Evolutionary conservation across 2,329 filamentous ascomycete genomes (phyloP).

Genomic region (Pestalotiopsis sp.): DNA sequence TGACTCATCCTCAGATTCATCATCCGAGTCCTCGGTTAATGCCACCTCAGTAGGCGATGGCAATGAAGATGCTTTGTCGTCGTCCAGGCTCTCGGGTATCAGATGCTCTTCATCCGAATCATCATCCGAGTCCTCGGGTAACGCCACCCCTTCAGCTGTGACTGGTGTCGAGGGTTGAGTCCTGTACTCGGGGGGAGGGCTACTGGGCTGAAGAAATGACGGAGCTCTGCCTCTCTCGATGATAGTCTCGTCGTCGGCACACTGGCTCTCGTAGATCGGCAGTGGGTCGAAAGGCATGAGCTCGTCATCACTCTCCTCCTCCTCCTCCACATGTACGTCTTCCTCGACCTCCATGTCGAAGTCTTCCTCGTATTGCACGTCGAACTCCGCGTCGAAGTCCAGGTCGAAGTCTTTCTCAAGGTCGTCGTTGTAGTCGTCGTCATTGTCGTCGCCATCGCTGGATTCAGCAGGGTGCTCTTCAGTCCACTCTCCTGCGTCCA

Average conservation of each 20-base stretch:
- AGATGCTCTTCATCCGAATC: neutral
- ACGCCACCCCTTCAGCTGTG: neutral
- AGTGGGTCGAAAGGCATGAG: neutral
- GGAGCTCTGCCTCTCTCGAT: neutral
- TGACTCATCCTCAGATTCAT: no score
- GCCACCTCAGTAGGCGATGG: no score
- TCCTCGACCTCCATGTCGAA: neutral
- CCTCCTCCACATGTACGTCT: neutral
- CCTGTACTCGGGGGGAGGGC: neutral
- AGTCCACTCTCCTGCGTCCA: neutral
- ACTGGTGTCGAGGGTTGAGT: neutral
- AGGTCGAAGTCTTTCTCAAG: neutral
- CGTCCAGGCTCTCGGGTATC: no score
- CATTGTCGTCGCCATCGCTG: neutral
- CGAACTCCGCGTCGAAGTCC: neutral
- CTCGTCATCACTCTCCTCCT: neutral
- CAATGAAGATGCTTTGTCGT: no score
- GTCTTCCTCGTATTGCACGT: neutral
- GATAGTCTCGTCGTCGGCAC: neutral
- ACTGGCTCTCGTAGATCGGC: neutral
- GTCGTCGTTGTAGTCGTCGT: neutral
- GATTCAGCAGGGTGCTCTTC: neutral
- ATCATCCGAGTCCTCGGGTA: neutral
- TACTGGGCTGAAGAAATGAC: neutral
- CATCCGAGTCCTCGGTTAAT: no score